Base-by-base conservation (phyloP, 495 filamentous ascomycete species). In the Podospora pseudocomata region DNA sequence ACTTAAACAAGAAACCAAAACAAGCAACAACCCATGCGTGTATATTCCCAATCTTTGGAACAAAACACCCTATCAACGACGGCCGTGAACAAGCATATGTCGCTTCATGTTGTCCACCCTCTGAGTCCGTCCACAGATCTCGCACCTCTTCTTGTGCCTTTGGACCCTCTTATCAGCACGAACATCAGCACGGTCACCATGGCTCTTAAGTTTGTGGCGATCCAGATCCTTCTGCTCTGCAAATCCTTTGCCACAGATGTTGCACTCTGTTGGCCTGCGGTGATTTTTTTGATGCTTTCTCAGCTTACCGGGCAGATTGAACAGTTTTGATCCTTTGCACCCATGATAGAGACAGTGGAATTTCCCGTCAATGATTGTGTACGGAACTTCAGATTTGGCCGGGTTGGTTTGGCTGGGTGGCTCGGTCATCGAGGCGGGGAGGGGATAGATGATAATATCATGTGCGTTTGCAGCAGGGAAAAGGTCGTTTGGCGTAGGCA, bases 101-200 rank as follows among this genome's bases (percentile, higher is more conserved):
- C 61, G 3, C 61, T n/a, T 63, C 5, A 63, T 23, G 18, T 63
- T 63, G 6, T 63, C 61, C 13, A 7, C 19, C 30, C 61, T 28
- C 4, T 27, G 26, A 4, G 7, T 63, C 5, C 6, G 61, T 4
- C 30, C 32, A 4, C 61, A 63, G 2, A 18, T 15, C 5, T 19
- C 11, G 18, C 28, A 63, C 5, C 20, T 39, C 4, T 5, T 30
- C 19, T 9, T 7, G 32, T 63, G 28, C 1, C 9, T 63, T 4
- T 23, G 15, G 15, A 20, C 61, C 28, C 20, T 16, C 11, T 16
- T 28, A 20, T 44, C 32, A 19, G 2, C 20, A 4, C n/a, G 27
- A 30, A 61, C 59, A 5, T 30, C 3, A 6, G 20, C 4, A 18
- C 32, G 26, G 18, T 61, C 59, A 9, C n/a, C 9, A 26, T 61